phyloP scores from a whole-genome alignment of 192 early-diverging fungal species.

The Mortierella hygrophila region DNA sequence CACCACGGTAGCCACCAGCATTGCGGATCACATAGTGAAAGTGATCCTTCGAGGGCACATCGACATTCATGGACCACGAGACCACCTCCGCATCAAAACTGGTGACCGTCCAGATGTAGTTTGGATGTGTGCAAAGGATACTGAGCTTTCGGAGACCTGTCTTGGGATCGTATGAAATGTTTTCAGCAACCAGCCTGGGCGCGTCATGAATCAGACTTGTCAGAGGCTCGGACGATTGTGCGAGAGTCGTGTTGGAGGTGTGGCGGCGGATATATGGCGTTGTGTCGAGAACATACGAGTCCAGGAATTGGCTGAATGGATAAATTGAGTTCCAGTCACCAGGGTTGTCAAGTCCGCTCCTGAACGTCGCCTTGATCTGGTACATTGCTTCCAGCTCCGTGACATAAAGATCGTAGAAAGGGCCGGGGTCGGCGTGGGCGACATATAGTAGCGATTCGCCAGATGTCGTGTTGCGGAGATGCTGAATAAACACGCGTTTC shows the following conservation, averaged over 20 bases:
- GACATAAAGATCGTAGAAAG: constrained; percentile 59
- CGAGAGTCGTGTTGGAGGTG: constrained; percentile 44
- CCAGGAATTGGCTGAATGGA: constrained; percentile 73
- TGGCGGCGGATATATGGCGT: constrained; percentile 56
- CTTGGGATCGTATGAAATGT: constrained; percentile 58
- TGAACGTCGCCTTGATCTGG: constrained; percentile 42
- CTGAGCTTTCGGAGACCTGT: constrained; percentile 62
- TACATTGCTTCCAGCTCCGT: constrained; percentile 55
- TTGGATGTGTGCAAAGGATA: constrained; percentile 56
- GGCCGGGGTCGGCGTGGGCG: constrained; percentile 71
- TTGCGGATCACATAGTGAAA: constrained; percentile 62
- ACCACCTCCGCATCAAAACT: constrained; percentile 71
- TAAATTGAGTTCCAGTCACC: constrained; percentile 71
- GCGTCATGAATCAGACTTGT: constrained; percentile 31
- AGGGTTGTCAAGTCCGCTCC: constrained; percentile 42
- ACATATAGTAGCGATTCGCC: constrained; percentile 67
- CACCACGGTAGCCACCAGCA: constrained; percentile 60
- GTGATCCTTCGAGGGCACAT: constrained; percentile 47
- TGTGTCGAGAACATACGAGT: constrained; percentile 64
- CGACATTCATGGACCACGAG: constrained; percentile 65
- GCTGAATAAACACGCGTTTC: constrained; percentile 72
- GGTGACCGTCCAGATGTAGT: constrained; percentile 74
- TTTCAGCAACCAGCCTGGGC: constrained; percentile 56
- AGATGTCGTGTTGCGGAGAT: constrained; percentile 72
- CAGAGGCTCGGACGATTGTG: constrained; percentile 23